Evolutionary conservation across 2,329 filamentous ascomycete genomes (phyloP).

Genomic region (Pseudodiploospora longispora): DNA sequence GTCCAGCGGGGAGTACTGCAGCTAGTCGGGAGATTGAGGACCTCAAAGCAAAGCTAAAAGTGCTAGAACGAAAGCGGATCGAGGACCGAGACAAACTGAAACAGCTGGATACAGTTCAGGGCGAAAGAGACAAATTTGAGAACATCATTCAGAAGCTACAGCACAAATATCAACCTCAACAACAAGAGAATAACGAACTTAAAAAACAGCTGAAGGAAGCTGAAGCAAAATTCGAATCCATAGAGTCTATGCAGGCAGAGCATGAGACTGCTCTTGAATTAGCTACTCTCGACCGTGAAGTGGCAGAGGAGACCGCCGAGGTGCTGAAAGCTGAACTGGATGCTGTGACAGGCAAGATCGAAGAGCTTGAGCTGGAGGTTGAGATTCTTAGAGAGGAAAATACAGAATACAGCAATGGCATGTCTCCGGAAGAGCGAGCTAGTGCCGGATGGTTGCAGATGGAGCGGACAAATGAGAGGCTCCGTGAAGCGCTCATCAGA

Average conservation of each 20-base stretch:
- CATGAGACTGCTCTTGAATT: slow-evolving; percentile 80
- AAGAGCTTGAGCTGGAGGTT: slow-evolving; percentile 81
- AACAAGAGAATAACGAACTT: slow-evolving; percentile 69
- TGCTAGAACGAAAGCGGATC: slow-evolving; percentile 77
- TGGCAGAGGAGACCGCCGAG: slow-evolving; percentile 91
- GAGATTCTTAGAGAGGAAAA: slow-evolving; percentile 87
- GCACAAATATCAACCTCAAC: slow-evolving; percentile 76
- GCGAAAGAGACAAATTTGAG: slow-evolving; percentile 72
- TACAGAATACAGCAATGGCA: slow-evolving; percentile 70
- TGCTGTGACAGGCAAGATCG: slow-evolving; percentile 62
- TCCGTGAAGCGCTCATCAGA: slow-evolving; percentile 76
- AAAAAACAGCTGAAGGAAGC: slow-evolving; percentile 72
- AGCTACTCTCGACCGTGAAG: slow-evolving; percentile 83
- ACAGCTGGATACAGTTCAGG: slow-evolving; percentile 64
- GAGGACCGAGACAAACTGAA: slow-evolving; percentile 85
- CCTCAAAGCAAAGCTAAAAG: slow-evolving; percentile 75
- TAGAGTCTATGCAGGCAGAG: slow-evolving; percentile 71
- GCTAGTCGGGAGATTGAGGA: slow-evolving; percentile 69
- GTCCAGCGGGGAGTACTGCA: slow-evolving; percentile 37
- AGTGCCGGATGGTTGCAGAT: slow-evolving; percentile 86
- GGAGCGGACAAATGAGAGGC: slow-evolving; percentile 80
- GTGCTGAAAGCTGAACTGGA: slow-evolving; percentile 74
- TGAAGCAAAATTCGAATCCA: slow-evolving; percentile 54
- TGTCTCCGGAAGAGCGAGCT: slow-evolving; percentile 79
- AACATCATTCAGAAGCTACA: slow-evolving; percentile 85